These are phyloP conservation scores for Sequoiadendron giganteum DNA, from an alignment of 75 land plant species.

Conservation along the genomic window DNA sequence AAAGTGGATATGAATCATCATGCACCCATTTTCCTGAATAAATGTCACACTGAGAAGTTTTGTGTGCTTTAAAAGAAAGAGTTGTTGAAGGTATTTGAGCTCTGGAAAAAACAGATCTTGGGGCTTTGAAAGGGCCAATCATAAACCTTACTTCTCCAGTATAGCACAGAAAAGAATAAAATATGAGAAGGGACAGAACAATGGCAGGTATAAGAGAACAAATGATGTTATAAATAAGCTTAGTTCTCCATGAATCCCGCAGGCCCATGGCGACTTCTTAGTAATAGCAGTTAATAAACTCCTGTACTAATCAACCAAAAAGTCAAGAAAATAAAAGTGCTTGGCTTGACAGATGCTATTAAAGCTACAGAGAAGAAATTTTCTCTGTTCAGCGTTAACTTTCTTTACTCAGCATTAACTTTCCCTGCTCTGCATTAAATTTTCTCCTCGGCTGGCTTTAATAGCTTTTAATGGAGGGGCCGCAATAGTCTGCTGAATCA, in stretches of 20 bases:
- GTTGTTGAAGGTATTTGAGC: neutral
- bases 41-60: conserved; percentile 22
- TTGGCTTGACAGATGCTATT: no score
- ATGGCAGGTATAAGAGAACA: neutral
- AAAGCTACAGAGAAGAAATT: no score
- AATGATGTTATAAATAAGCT: neutral
- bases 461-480: neutral
- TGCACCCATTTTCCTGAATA: conserved; percentile 50
- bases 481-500: no score
- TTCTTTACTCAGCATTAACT: no score
- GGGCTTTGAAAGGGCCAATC: neutral
- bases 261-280: neutral
- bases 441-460: neutral
- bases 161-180: neutral
- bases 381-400: no score
- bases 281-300: no score
- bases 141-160: neutral
- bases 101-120: neutral
- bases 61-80: no score
- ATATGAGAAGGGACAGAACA: neutral
- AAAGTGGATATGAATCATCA: conserved; percentile 37
- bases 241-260: neutral
- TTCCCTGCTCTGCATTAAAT: neutral
- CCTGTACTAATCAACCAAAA: no score
- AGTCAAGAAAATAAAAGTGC: no score